Conservation (phyloP, 2,329 filamentous ascomycete species). For the Ceratocystis lukuohia region DNA sequence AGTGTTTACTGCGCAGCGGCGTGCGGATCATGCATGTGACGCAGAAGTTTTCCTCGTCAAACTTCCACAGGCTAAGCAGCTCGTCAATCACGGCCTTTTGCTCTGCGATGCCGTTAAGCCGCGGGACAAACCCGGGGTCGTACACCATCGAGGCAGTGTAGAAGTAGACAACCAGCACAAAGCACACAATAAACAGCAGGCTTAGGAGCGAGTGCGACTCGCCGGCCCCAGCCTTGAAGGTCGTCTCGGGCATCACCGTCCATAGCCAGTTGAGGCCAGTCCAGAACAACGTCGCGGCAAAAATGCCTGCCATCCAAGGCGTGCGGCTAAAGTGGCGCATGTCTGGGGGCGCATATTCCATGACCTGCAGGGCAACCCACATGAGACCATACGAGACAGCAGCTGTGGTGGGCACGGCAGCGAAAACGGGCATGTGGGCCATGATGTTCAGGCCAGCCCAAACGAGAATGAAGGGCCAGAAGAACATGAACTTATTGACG, state of each 20-base stretch:
- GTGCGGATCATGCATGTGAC: conserved; percentile 88
- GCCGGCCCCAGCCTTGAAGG: conserved; percentile 32
- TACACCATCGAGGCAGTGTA: conserved; percentile 74
- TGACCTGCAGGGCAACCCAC: conserved; percentile 60
- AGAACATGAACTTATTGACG: conserved; percentile 74
- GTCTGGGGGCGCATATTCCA: conserved; percentile 71
- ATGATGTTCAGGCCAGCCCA: conserved; percentile 58
- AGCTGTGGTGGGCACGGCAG: conserved; percentile 59
- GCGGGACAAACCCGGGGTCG: conserved; percentile 88
- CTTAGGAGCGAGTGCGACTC: conserved; percentile 57
- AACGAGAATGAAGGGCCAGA: conserved; percentile 72
- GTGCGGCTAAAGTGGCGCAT: conserved; percentile 87
- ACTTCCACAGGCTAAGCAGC: conserved; percentile 71
- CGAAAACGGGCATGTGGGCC: conserved; percentile 58
- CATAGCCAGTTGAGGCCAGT: conserved; percentile 64
- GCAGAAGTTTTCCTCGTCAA: conserved; percentile 89
- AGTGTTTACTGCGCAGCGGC: conserved; percentile 90
- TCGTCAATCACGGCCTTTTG: conserved; percentile 84
- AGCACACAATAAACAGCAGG: conserved; percentile 54
- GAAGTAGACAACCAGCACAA: conserved; percentile 64
- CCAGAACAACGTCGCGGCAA: conserved; percentile 74
- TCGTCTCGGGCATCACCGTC: conserved; percentile 45
- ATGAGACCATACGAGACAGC: conserved; percentile 58
- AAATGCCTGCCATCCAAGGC: conserved; percentile 87
- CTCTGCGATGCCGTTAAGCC: conserved; percentile 74